These are phyloP conservation scores for Meredithiella fracta DNA, from an alignment of 2,329 filamentous ascomycete genomes.

Conservation along the genomic window DNA sequence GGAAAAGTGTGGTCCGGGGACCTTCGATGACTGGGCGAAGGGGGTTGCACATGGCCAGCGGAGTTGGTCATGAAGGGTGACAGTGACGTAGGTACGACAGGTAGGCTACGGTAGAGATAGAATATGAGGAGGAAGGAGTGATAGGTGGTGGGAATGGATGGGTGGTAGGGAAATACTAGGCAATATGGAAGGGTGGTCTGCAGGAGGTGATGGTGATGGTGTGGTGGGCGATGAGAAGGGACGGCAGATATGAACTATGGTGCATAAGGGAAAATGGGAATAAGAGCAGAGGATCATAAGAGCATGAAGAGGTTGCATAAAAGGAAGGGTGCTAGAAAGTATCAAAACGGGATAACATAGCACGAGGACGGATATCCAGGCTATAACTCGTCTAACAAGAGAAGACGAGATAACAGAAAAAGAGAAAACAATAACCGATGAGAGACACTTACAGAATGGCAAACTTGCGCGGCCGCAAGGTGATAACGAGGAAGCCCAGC, in stretches of 20 bases:
- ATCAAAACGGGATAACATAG: background rate
- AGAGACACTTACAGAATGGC: constrained; percentile 70
- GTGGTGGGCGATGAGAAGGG: background rate
- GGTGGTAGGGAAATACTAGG: background rate
- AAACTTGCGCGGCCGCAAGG: constrained; percentile 78
- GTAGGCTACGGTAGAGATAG: background rate
- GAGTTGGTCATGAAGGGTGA: background rate
- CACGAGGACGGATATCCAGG: background rate
- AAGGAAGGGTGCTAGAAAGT: too few species aligned
- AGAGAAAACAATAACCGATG: background rate
- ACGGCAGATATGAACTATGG: background rate
- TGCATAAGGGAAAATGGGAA: background rate
- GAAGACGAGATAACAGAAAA: constrained; percentile 1
- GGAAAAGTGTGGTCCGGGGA: background rate
- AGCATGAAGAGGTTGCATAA: too few species aligned
- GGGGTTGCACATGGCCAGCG: background rate
- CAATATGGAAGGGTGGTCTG: background rate
- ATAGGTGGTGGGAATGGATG: background rate
- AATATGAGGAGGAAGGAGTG: background rate
- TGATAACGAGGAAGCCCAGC: constrained; percentile 61
- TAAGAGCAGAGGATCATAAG: too few species aligned
- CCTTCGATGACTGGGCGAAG: background rate
- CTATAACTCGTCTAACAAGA: background rate
- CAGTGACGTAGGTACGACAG: constrained; percentile 1
- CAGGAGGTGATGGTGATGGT: background rate